These are phyloP conservation scores for Trichoderma pleuroti DNA, from an alignment of 2,329 filamentous ascomycete genomes.

Conservation along the genomic window DNA sequence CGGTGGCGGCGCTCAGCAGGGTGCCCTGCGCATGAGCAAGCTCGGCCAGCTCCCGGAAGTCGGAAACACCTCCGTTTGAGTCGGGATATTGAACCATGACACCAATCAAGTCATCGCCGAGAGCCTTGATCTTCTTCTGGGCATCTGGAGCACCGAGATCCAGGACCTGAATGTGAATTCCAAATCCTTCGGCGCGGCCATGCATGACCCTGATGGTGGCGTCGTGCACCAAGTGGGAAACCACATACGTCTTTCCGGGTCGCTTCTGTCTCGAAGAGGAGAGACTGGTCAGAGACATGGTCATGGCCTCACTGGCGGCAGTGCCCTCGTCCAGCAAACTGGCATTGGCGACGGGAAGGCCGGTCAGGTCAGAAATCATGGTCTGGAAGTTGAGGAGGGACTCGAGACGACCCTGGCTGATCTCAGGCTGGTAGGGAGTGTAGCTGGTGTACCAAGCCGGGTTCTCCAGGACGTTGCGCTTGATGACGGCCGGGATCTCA, in stretches of 20 bases:
- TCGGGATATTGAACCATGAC: slow-evolving; percentile 95
- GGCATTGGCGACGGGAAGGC: slow-evolving; percentile 82
- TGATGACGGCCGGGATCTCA: slow-evolving; percentile 83
- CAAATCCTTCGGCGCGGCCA: slow-evolving; percentile 87
- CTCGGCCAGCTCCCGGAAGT: slow-evolving; percentile 72
- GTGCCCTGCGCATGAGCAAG: slow-evolving; percentile 73
- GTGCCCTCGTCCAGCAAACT: slow-evolving; percentile 89
- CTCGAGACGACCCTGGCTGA: slow-evolving; percentile 90
- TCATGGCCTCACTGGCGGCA: slow-evolving; percentile 94
- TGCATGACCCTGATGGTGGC: slow-evolving; percentile 81
- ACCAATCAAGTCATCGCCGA: slow-evolving; percentile 80
- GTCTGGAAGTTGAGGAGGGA: slow-evolving; percentile 96
- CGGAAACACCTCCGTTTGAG: slow-evolving; percentile 73
- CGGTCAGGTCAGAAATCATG: slow-evolving; percentile 82
- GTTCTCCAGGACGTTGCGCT: slow-evolving; percentile 87
- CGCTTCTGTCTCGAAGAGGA: slow-evolving; percentile 69
- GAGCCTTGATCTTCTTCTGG: slow-evolving; percentile 62
- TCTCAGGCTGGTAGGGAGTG: slow-evolving; percentile 94
- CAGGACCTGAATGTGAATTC: slow-evolving; percentile 70
- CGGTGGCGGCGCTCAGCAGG: slow-evolving; percentile 83
- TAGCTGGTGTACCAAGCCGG: slow-evolving; percentile 98
- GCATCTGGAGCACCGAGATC: slow-evolving; percentile 65
- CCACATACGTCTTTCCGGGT: slow-evolving; percentile 74
- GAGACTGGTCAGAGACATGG: slow-evolving; percentile 76
- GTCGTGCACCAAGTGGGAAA: slow-evolving; percentile 77